Percentiles rank a stretch among this genome's conserved stretches.
Evolutionary conservation across 2,329 filamentous ascomycete genomes (phyloP).

Genomic region (Diplodia seriata): DNA sequence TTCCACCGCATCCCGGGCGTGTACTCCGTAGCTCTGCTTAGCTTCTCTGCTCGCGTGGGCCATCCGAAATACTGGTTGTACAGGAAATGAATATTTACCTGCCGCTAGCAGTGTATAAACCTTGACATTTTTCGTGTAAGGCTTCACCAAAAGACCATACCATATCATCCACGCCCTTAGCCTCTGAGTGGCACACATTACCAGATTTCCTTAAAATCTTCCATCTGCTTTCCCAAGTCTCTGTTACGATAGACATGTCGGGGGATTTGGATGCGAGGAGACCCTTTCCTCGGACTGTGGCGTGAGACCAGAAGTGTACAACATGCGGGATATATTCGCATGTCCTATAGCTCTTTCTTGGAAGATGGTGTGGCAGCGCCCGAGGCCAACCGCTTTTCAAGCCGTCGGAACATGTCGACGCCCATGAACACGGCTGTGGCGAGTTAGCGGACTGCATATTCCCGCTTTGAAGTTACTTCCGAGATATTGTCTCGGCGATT

Average conservation of each 20-base stretch:
- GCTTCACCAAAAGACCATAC: not conserved
- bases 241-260: too few species aligned
- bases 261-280: not conserved
- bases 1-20: too few species aligned
- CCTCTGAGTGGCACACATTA: too few species aligned
- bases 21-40: too few species aligned
- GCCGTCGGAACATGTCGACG: conserved; percentile 28
- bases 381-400: conserved; percentile 10
- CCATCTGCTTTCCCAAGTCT: too few species aligned
- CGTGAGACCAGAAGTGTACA: not conserved
- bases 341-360: conserved; percentile 19
- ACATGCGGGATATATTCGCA: not conserved
- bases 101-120: not conserved
- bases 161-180: too few species aligned
- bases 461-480: not conserved
- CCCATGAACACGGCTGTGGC: conserved; percentile 29
- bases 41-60: too few species aligned
- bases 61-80: not conserved
- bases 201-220: too few species aligned
- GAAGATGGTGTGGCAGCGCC: not conserved
- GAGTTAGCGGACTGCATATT: not conserved
- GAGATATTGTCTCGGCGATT: not conserved
- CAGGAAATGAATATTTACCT: not conserved
- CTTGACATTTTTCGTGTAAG: not conserved
- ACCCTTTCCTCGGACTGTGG: not conserved